Evolutionary conservation across 768 basidiomycete species (phyloP).

Genomic region (Termitomyces sp.): DNA sequence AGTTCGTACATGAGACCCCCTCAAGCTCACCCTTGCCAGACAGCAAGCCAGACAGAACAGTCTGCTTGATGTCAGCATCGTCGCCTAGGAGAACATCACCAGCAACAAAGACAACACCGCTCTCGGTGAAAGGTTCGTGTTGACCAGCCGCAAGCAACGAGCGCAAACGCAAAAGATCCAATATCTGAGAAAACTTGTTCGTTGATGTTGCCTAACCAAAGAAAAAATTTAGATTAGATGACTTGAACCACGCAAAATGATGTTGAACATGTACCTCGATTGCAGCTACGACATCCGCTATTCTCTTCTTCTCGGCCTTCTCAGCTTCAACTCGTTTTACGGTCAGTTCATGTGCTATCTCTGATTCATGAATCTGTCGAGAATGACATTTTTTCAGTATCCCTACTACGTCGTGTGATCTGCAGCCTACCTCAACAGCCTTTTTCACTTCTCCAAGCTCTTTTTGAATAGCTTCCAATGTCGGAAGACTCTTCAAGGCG

Average conservation of each 20-base stretch:
- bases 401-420: background rate
- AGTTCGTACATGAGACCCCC: slow-evolving; percentile 58
- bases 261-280: slow-evolving; percentile 46
- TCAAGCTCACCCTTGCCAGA: slow-evolving; percentile 55
- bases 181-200: slow-evolving; percentile 43
- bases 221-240: background rate
- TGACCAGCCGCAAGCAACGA: slow-evolving; percentile 43
- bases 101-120: slow-evolving; percentile 48
- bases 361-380: slow-evolving; percentile 58
- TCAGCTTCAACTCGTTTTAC: slow-evolving; percentile 54
- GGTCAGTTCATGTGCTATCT: slow-evolving; percentile 52
- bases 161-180: slow-evolving; percentile 59
- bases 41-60: slow-evolving; percentile 52
- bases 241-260: background rate
- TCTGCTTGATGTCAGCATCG: slow-evolving; percentile 45
- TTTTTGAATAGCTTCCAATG: slow-evolving; percentile 73
- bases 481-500: slow-evolving; percentile 65
- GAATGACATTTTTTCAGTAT: slow-evolving; percentile 6
- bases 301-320: slow-evolving; percentile 49
- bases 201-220: slow-evolving; percentile 37
- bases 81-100: slow-evolving; percentile 54
- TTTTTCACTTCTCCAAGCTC: slow-evolving; percentile 85
- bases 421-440: slow-evolving; percentile 64
- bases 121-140: slow-evolving; percentile 44
- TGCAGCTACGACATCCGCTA: slow-evolving; percentile 51